Base-by-base conservation (phyloP, 768 basidiomycete genomes). In the Imleria badia region DNA sequence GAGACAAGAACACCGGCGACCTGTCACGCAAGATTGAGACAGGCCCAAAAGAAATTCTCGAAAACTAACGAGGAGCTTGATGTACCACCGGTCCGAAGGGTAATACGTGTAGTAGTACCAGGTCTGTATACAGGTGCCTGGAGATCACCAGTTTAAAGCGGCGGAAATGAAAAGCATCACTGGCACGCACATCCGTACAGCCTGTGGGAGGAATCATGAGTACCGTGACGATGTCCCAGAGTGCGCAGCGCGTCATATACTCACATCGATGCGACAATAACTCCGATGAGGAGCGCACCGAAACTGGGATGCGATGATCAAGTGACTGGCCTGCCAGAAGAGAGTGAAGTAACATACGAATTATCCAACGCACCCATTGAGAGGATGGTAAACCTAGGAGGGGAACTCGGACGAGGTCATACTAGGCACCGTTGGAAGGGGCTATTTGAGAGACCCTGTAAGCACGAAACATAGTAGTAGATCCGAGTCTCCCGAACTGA, bases 81-180 rank as follows among this genome's bases (percentile, higher is more conserved):
- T 70, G 14, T 73, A 67, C 80, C 80, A 82, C 23, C 67, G 60
- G 62, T 84, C 83, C 23, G 67, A 71, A 48, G 80, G 77, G 61
- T 84, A 73, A 4, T 54, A 76, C 15, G 68, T 72, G 52, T 67
- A 83, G 60, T 84, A 85, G 57, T 78, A 82, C 74, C 75, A 82
- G 1, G 76, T 73, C 63, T 85, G 84, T 26, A 84, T 67, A 38
- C 73, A 72, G 8, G 80, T 80, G n/a, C 83, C 83, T 85, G 41
- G 46, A 3, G 52, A 19, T 30, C 22, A 15, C 11, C 17, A n/a
- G 29, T 19, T 60, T 34, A 41, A 55, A 5, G 10, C 15, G 14
- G 15, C 15, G 23, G 0, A 41, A 6, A 35, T 22, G 30, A 7
- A 38, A 22, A 14, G 15, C 13, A 9, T n/a, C 11, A 20, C n/a